Evolutionary conservation across 768 basidiomycete species (phyloP), one percentile per base, ranked within the genome.

Genomic region (Serendipita vermifera): DNA sequence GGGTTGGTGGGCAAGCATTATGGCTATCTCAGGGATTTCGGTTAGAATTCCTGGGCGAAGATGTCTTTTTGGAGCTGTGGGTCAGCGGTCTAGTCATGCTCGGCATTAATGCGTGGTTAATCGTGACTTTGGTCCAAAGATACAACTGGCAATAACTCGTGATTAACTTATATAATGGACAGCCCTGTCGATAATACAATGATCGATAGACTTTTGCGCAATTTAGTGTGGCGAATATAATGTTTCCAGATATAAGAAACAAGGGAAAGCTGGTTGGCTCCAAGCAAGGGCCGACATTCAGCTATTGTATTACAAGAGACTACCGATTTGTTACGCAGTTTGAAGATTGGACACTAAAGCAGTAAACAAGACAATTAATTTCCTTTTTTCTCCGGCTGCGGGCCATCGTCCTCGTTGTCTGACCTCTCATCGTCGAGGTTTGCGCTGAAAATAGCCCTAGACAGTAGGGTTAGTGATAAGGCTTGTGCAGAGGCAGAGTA

Each of bases 21-120:
- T 99, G 96, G 96, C 77, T 98, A 1, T 75, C 75, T n/a, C 83
- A 86, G 61, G 96, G 92, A 0, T 98, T 92, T 69, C 76, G 77
- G 57, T 77, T 99, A 13, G 96, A 99, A 66, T 92, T 98, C 66
- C 67, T 87, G 27, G 92, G 86, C 0, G 66, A 80, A 57, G 72
- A 80, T 54, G 86, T 87, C 9, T 91, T 83, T 68, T 70, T 80
- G 27, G 68, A 73, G 13, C 71, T 98, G 14, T 99, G 96, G 96
- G 53, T 77, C 7, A 75, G 87, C 38, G 77, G 93, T 13, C 65
- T 93, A 54, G 62, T 80, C 1, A 89, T 94, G 63, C 74, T 93
- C 7, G 64, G 74, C 3, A 81, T 82, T 4, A 88, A 96, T 68
- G 76, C 76, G 56, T 92, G 87, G 87, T 80, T 93, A 1, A 69